Base-by-base conservation (phyloP, 2,329 filamentous ascomycete species). In the Colletotrichum cordylinicola region DNA sequence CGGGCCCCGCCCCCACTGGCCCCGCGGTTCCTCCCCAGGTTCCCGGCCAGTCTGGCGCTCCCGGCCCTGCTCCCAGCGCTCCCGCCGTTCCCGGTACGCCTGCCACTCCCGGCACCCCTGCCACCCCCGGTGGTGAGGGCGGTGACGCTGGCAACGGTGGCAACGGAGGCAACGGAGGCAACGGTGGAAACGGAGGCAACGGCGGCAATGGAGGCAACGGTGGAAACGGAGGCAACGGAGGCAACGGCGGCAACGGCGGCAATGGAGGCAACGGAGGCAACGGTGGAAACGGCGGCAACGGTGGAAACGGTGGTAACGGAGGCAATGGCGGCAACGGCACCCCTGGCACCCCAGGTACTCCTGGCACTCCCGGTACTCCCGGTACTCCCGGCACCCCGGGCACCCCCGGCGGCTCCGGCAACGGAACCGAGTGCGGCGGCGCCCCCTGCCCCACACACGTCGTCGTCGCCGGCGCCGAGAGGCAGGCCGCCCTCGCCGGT, bases 391-490 rank as follows among this genome's bases (percentile, higher is more conserved):
- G 55, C 4, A 21, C 8, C 10, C 16, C 18, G 4, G 55, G 55
- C 24, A 52, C 18, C 13, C 16, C 27, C 12, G 58, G 58, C 18
- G 15, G 24, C 4, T 18, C 31, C 4, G 60, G 33, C 60, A 37
- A 64, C 33, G 60, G 60, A 2, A 35, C 31, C 60, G 21, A 27
- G 48, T 35, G 48, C 24, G 52, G 61, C 39, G 43, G 27, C 52
- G 37, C 56, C 31, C 35, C 56, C 24, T 35, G 55, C 48, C 56
- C 39, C 39, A 43, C 64, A 3, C 58, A 69, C 73, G 76, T 76
- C 68, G 65, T 69, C 43, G 69, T 72, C 65, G 65, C 61, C n/a
- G 68, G 73, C 29, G 67, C 73, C 52, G 64, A 58, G 52, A 69
- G 56, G 64, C 65, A 70, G 56, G 56, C 64, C 16, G 35, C 18